A percentile compares a stretch with the other conserved stretches of the same genome.
These are phyloP conservation scores for Fistulinella prunicolor DNA, from an alignment of 768 basidiomycete species.

Conservation along the genomic window DNA sequence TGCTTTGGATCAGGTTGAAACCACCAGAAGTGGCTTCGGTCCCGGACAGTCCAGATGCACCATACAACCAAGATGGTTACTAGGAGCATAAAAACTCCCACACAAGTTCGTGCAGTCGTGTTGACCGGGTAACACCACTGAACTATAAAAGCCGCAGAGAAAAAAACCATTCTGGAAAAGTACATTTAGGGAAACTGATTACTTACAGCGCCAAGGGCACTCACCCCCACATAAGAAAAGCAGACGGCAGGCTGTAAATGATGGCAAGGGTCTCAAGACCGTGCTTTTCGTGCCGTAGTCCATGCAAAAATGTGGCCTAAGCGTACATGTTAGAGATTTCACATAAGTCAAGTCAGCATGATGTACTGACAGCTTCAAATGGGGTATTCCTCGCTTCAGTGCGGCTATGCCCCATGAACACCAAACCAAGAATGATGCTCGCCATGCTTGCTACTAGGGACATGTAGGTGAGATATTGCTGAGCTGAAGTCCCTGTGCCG, in stretches of 20 bases:
- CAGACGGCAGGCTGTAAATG: slow-evolving; percentile 53
- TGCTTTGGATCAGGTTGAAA: slow-evolving; percentile 18
- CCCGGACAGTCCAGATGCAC: slow-evolving; percentile 37
- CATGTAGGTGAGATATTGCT: slow-evolving; percentile 42
- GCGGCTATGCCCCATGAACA: slow-evolving; percentile 43
- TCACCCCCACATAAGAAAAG: slow-evolving; percentile 59
- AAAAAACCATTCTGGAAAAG: slow-evolving; percentile 25
- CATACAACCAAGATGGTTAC: slow-evolving; percentile 39
- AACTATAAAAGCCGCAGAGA: slow-evolving; percentile 23
- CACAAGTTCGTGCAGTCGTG: slow-evolving; percentile 16
- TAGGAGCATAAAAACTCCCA: slow-evolving; percentile 30
- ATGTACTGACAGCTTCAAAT: slow-evolving; percentile 35
- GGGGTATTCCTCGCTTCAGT: slow-evolving; percentile 30
- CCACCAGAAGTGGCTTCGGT: slow-evolving; percentile 22
- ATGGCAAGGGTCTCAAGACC: slow-evolving; percentile 52
- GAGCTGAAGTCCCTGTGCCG: slow-evolving; percentile 25
- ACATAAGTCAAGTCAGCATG: background rate
- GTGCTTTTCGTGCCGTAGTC: slow-evolving; percentile 24
- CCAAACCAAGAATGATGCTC: slow-evolving; percentile 41
- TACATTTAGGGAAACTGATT: background rate
- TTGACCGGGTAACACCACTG: slow-evolving; percentile 24
- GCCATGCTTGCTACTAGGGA: slow-evolving; percentile 43
- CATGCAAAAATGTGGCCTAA: slow-evolving; percentile 16
- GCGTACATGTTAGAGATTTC: background rate
- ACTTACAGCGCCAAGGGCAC: slow-evolving; percentile 18